phyloP scores from a whole-genome alignment of 257 asterid genomes.

The Buddleja alternifolia region DNA sequence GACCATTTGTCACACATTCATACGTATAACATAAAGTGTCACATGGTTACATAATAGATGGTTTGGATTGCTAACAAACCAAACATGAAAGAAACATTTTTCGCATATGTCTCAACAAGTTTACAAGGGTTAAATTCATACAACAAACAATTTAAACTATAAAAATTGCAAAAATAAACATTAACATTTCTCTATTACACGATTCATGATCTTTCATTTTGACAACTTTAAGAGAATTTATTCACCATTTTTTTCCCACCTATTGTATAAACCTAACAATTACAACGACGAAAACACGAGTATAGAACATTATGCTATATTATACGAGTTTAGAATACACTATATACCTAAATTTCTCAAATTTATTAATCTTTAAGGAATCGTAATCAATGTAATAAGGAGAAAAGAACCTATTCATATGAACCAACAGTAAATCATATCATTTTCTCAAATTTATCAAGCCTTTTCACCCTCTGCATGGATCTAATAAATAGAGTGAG shows the following conservation, averaged over 20 bases:
- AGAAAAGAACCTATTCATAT: constrained; percentile 21
- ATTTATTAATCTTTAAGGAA: neutral
- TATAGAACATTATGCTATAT: neutral
- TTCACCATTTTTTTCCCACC: neutral
- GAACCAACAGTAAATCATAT: constrained; percentile 40
- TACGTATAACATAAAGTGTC: too few relatives aligned
- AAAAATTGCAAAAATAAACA: neutral
- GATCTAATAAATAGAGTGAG: constrained; percentile 66
- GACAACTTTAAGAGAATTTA: neutral
- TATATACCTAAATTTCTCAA: neutral
- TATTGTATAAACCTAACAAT: neutral
- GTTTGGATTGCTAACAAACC: too few relatives aligned
- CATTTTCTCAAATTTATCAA: constrained; percentile 90
- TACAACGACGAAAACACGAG: neutral
- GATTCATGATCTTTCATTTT: neutral
- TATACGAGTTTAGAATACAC: neutral
- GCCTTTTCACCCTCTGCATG: constrained; percentile 87
- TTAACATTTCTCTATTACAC: neutral
- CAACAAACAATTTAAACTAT: too few relatives aligned
- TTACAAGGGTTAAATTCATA: too few relatives aligned
- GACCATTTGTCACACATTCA: too few relatives aligned
- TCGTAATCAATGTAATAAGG: constrained; percentile 14
- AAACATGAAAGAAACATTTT: too few relatives aligned
- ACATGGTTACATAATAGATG: too few relatives aligned
- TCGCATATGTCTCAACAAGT: too few relatives aligned